These are phyloP conservation scores for Wallacemonas sp. DNA, from an alignment of 208 protist species.

Conservation along the genomic window DNA sequence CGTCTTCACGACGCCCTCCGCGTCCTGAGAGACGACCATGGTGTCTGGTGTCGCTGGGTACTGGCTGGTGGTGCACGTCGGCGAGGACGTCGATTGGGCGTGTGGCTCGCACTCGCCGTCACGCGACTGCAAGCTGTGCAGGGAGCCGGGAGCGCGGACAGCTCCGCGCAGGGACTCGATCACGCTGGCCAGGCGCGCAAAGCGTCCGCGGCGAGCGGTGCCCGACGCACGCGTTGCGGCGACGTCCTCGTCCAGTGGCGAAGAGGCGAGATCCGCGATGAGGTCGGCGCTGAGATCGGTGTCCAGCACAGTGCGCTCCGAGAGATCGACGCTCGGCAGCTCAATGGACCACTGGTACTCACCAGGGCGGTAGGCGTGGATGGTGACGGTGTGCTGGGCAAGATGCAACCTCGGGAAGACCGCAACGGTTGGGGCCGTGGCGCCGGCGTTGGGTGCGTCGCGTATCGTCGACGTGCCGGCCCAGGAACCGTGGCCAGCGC, in stretches of 20 bases:
- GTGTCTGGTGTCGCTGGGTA: not conserved
- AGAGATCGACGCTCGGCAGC: slow-evolving; percentile 5
- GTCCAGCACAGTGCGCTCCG: not conserved
- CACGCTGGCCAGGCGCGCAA: not conserved
- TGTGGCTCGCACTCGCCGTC: not conserved
- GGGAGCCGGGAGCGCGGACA: not conserved
- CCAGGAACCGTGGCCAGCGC: not conserved
- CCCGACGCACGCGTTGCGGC: no score
- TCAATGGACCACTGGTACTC: slow-evolving; percentile 68
- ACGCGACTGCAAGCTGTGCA: not conserved
- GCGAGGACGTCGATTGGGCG: not conserved
- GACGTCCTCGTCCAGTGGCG: no score
- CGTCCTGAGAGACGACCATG: slow-evolving; percentile 6
- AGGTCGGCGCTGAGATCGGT: not conserved
- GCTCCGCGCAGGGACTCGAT: not conserved
- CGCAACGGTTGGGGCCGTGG: not conserved
- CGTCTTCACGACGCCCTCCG: not conserved
- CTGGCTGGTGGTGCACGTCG: not conserved
- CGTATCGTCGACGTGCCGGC: not conserved
- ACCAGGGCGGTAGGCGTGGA: slow-evolving; percentile 52
- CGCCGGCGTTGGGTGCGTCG: not conserved
- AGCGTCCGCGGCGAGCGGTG: not conserved
- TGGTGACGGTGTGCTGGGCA: slow-evolving; percentile 58
- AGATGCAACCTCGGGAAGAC: slow-evolving; percentile 43
- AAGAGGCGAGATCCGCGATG: no score